A percentile compares a stretch with the other conserved stretches of the same genome.
These are phyloP conservation scores for Thermothelomyces thermophilus DNA, from an alignment of 2,329 filamentous ascomycete genomes.

Conservation along the genomic window DNA sequence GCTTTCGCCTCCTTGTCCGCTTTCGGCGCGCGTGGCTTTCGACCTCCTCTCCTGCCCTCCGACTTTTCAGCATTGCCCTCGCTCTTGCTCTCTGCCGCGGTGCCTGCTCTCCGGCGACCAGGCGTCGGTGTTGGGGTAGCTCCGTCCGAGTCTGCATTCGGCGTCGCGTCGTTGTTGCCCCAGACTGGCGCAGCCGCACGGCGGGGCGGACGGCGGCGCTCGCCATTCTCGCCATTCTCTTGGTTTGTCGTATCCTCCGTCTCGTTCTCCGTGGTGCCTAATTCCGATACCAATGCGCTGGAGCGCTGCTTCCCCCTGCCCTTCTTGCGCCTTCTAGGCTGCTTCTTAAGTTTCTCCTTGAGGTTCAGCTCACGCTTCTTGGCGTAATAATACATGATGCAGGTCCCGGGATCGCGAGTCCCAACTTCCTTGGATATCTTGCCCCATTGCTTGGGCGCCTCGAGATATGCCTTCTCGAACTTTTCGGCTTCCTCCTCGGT, in stretches of 20 bases:
- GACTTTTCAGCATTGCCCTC: conserved; percentile 37
- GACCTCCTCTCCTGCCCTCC: conserved; percentile 31
- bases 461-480: conserved; percentile 69
- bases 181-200: conserved; percentile 66
- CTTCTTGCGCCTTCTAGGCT: conserved; percentile 53
- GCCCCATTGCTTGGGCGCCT: conserved; percentile 77
- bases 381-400: conserved; percentile 81
- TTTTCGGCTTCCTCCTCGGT: conserved; percentile 60
- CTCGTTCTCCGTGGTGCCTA: conserved; percentile 54
- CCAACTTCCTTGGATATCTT: conserved; percentile 63
- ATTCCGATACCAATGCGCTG: conserved; percentile 60
- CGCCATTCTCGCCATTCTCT: conserved; percentile 53
- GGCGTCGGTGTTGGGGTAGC: conserved; percentile 53
- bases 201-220: conserved; percentile 50
- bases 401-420: conserved; percentile 66
- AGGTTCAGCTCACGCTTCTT: conserved; percentile 70
- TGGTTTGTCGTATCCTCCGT: conserved; percentile 43
- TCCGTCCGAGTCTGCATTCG: conserved; percentile 50
- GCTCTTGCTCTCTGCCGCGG: conserved; percentile 16
- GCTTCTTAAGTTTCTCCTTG: conserved; percentile 67
- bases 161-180: conserved; percentile 52
- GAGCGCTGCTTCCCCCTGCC: conserved; percentile 53
- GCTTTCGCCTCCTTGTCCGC: conserved; percentile 39
- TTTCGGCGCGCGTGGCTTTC: conserved; percentile 37
- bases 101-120: conserved; percentile 41